A percentile compares a stretch with the other conserved stretches of the same genome.
Conservation (phyloP, 441 rosid genomes). For the Pelargonium australe region DNA sequence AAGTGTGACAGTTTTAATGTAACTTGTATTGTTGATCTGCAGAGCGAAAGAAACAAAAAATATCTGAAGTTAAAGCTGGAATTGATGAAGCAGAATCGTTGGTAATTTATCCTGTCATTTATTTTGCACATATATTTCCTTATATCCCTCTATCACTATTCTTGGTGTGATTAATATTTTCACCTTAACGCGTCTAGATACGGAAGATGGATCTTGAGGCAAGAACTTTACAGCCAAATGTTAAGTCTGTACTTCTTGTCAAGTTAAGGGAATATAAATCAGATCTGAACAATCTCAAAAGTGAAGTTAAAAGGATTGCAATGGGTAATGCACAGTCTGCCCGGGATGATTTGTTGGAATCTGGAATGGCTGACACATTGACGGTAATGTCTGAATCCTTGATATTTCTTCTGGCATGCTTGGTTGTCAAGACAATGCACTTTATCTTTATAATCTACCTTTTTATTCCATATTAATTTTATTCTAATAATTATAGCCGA, state of each 20-base stretch:
- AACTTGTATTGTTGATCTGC: slow-evolving; percentile 21
- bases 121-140: not conserved
- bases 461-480: not conserved
- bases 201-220: slow-evolving; percentile 97
- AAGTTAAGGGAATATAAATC: slow-evolving; percentile 90
- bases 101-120: slow-evolving; percentile 34
- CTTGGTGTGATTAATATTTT: slow-evolving; percentile 2
- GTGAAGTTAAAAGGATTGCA: slow-evolving; percentile 64
- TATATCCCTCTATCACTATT: not conserved
- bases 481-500: not conserved
- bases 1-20: not conserved
- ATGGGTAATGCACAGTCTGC: slow-evolving; percentile 58
- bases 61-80: slow-evolving; percentile 58
- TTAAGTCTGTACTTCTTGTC: slow-evolving; percentile 73
- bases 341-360: slow-evolving; percentile 75
- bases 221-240: slow-evolving; percentile 78
- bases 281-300: slow-evolving; percentile 89
- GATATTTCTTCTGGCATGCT: not conserved
- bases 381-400: slow-evolving; percentile 41
- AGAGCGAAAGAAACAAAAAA: slow-evolving; percentile 89
- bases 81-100: slow-evolving; percentile 76
- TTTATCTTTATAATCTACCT: not conserved
- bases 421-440: not conserved
- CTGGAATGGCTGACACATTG: slow-evolving; percentile 77
- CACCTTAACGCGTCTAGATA: slow-evolving; percentile 21